Base-by-base conservation (phyloP, 1,284 basidiomycete species). In the Boletus semigastroideus region DNA sequence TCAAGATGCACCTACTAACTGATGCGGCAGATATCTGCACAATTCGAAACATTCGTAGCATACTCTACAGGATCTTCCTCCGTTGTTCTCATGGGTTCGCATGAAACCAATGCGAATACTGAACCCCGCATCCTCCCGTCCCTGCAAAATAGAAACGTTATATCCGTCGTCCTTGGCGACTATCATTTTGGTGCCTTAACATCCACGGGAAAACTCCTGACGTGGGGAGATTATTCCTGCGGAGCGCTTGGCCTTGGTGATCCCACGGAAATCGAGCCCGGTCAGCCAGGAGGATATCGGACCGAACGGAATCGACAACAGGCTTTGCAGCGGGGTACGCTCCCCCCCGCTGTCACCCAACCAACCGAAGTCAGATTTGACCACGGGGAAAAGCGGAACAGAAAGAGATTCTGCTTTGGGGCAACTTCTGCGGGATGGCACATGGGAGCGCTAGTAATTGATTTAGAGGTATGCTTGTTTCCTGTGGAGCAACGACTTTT, bases 121-220 rank as follows among this genome's bases (percentile, higher is more conserved):
- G 62, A 63, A 40, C 87, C 92, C 3, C 75, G 77, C 31, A 72
- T 90, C 54, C 77, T 90, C 4, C 84, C 87, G 1, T 78, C 77
- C 20, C 72, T 96, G 19, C 90, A 94, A 60, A 78, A 87, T 59
- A 79, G 75, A 55, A 75, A 77, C 37, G 79, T 95, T 50, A 93
- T 95, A 56, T 90, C 90, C 50, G 85, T 94, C 50, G 84, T 87
- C 10, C 77, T 93, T 42, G 94, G 94, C 5, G 93, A 97, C 69
- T 95, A 94, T 68, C 94, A 97, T 72, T 86, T 77, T 61, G 90
- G 86, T 25, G 93, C 94, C 0, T 75, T 97, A 55, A 94, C 92
- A 1, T 76, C 81, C 38, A 70, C 77, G 25, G 94, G 94, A 13
- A 80, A 86, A 59, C 75, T 96, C 22, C 74, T 88, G 38, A 90